Evolutionary conservation across 2,329 filamentous ascomycete species (phyloP).

Genomic region (Coniochaeta hoffmannii): DNA sequence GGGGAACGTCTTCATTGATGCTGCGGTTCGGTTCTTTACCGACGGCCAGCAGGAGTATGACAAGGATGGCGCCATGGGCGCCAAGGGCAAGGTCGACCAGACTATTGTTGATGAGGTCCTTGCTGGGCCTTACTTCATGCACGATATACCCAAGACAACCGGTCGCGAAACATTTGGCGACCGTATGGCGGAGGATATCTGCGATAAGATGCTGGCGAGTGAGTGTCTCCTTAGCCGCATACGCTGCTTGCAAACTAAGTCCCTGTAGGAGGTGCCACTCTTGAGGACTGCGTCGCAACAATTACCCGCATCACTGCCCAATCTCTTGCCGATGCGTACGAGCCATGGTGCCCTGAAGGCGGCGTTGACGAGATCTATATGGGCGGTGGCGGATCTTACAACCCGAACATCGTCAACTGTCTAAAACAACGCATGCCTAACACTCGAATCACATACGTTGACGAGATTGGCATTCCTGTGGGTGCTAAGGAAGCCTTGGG

Average conservation of each 20-base stretch:
- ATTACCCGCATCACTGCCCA: constrained; percentile 1
- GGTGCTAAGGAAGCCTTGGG: not conserved
- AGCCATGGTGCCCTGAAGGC: constrained; percentile 1
- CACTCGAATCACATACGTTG: constrained; percentile 1
- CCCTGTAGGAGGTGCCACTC: not conserved
- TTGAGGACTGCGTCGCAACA: constrained; percentile 3
- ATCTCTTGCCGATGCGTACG: constrained; percentile 3
- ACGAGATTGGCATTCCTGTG: constrained; percentile 1
- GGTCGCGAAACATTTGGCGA: constrained; percentile 3
- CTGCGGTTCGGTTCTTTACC: constrained; percentile 1
- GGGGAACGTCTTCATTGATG: constrained; percentile 3
- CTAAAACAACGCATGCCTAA: constrained; percentile 1
- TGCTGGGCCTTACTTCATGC: constrained; percentile 1
- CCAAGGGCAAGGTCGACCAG: constrained; percentile 2
- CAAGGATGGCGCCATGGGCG: constrained; percentile 1
- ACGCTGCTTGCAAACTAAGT: not conserved
- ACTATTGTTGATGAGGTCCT: constrained; percentile 1
- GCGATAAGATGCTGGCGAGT: constrained; percentile 1
- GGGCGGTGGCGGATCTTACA: constrained; percentile 2
- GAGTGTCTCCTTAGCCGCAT: not conserved
- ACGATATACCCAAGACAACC: constrained; percentile 3
- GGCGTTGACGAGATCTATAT: constrained; percentile 4
- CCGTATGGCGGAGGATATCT: constrained; percentile 4
- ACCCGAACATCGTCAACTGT: constrained; percentile 2
- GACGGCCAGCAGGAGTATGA: constrained; percentile 1